Base-by-base conservation (phyloP, 2,329 filamentous ascomycete species). In the Knufia petricola region DNA sequence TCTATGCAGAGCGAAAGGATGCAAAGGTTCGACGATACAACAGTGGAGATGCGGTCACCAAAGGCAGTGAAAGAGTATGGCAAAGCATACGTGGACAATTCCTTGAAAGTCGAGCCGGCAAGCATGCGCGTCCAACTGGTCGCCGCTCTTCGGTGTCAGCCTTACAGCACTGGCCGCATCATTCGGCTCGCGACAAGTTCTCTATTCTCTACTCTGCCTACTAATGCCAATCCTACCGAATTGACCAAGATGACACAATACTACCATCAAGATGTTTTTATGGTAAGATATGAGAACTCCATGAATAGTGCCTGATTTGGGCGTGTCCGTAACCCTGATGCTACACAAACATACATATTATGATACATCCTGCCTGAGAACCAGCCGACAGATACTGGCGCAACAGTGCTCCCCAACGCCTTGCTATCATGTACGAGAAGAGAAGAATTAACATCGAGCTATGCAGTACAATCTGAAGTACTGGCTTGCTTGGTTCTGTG, bases 81-180 rank as follows among this genome's bases (percentile, higher is more conserved):
- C 32, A 47, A 47, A 26, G 20, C 31, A 47, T 47, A 39, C 44
- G 44, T 47, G 32, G 44, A 47, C 44, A 39, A 38, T 47, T 38
- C 21, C 4, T 37, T 20, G 34, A n/a, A 20, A 9, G 13, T 38
- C 9, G 23, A 47, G 32, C 12, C 23, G 24, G 13, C 9, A 10
- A 23, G 44, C 32, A 47, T 47, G 44, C 44, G 44, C 44, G 44
- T 47, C n/a, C n/a, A n/a, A 21, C 15, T 9, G 30, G 17, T 30
- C 39, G 4, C 20, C 21, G 32, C 3, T 3, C n/a, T 9, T 15
- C 31, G 32, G 6, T 28, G 19, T 38, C 32, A 47, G 32, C 32
- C 44, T 47, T 21, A 47, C 26, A 28, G 26, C n/a, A n/a, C n/a
- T n/a, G n/a, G n/a, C n/a, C n/a, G n/a, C n/a, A n/a, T n/a, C n/a